Conservation (phyloP, 768 basidiomycete genomes). For the Suillus ampliporus region DNA sequence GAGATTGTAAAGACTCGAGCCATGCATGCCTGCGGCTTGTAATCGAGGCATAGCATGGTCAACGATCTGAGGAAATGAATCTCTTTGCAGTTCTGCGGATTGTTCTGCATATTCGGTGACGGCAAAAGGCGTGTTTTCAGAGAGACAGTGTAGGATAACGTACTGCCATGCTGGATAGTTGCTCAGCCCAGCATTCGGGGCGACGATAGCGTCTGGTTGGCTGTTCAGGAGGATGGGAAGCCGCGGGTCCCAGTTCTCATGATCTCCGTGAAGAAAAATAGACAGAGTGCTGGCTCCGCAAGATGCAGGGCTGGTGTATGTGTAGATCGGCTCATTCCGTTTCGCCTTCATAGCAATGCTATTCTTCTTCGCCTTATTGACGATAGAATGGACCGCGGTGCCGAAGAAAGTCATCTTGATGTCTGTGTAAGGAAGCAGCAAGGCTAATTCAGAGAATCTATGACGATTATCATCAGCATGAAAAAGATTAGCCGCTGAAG, state of each 20-base stretch:
- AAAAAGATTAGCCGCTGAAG: neutral
- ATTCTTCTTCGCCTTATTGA: constrained; percentile 37
- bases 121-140: constrained; percentile 37
- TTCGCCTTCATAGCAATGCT: constrained; percentile 38
- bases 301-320: constrained; percentile 42
- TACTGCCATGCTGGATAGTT: constrained; percentile 43
- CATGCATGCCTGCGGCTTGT: constrained; percentile 23
- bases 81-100: constrained; percentile 38
- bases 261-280: constrained; percentile 41
- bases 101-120: constrained; percentile 45
- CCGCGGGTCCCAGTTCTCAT: constrained; percentile 33
- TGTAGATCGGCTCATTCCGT: constrained; percentile 35
- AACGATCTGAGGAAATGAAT: constrained; percentile 36
- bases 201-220: constrained; percentile 49
- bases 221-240: constrained; percentile 21
- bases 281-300: constrained; percentile 45
- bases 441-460: constrained; percentile 52
- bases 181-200: constrained; percentile 45
- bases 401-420: constrained; percentile 50
- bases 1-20: constrained; percentile 27
- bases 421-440: constrained; percentile 51
- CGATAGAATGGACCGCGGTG: constrained; percentile 34
- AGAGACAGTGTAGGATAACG: constrained; percentile 38
- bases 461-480: constrained; percentile 5
- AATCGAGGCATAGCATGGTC: constrained; percentile 30